Conservation (phyloP, 176 grass and related monocot species). For the Lolium perenne region DNA sequence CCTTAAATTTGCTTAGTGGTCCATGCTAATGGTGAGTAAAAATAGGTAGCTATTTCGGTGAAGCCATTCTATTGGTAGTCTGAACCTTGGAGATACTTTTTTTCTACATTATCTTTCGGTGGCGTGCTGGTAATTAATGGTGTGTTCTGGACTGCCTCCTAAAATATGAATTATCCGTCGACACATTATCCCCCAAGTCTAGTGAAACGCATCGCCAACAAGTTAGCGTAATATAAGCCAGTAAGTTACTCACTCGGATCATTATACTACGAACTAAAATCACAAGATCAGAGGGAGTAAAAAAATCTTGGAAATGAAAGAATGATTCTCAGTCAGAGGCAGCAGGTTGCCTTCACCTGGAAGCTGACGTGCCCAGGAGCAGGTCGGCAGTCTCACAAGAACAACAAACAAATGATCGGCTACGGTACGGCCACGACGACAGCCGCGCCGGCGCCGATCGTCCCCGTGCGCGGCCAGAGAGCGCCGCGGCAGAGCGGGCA, state of each 20-base stretch:
- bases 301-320: background rate
- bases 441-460: background rate
- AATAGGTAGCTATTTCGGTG: too few species aligned
- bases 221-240: background rate
- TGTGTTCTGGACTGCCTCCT: too few species aligned
- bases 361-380: background rate
- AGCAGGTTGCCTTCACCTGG: background rate
- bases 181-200: background rate
- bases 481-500: slow-evolving; percentile 40
- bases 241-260: too few species aligned
- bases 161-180: too few species aligned
- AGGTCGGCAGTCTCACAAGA: background rate
- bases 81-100: too few species aligned
- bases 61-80: too few species aligned
- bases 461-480: background rate
- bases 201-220: background rate
- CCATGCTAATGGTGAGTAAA: too few species aligned
- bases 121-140: too few species aligned
- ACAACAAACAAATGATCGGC: background rate
- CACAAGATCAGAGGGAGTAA: too few species aligned
- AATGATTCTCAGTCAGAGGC: background rate
- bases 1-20: too few species aligned
- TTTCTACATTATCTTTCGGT: too few species aligned
- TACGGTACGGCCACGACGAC: background rate
- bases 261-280: too few species aligned